These are phyloP conservation scores for Penicillium steckii DNA, from an alignment of 495 filamentous ascomycete species.

Conservation along the genomic window DNA sequence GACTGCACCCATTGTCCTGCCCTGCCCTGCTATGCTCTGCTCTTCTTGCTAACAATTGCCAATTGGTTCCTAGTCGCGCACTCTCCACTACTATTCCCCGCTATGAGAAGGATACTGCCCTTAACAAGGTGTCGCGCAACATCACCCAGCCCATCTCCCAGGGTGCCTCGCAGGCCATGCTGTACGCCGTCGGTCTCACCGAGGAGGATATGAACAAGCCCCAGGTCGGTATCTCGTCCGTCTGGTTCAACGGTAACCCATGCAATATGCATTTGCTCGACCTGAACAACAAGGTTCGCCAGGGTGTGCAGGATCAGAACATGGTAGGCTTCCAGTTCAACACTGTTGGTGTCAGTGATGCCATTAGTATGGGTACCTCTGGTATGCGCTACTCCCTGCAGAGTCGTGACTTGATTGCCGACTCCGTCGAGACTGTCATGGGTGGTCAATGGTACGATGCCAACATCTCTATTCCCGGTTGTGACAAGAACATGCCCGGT, in stretches of 20 bases:
- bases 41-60: background rate
- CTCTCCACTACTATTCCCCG: constrained; percentile 47
- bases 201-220: constrained; percentile 88
- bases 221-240: constrained; percentile 94
- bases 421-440: constrained; percentile 99
- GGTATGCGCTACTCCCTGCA: constrained; percentile 95
- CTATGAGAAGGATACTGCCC: constrained; percentile 33
- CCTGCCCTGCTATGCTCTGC: constrained; percentile 14
- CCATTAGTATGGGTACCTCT: constrained; percentile 56
- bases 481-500: constrained; percentile 99
- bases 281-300: constrained; percentile 76
- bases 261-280: constrained; percentile 99
- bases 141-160: constrained; percentile 97
- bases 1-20: no score
- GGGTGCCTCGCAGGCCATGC: constrained; percentile 97
- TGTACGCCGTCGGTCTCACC: constrained; percentile 87
- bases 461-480: constrained; percentile 97
- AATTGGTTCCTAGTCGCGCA: constrained; percentile 35
- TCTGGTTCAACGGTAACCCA: constrained; percentile 87
- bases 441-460: constrained; percentile 98
- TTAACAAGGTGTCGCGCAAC: constrained; percentile 79
- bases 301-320: constrained; percentile 79
- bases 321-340: constrained; percentile 92
- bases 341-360: constrained; percentile 86
- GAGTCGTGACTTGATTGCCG: constrained; percentile 92